A percentile compares a stretch with the other conserved stretches of the same genome.
phyloP scores from a whole-genome alignment of 1,139 yeast species.

The Debaryomyces nepalensis region DNA sequence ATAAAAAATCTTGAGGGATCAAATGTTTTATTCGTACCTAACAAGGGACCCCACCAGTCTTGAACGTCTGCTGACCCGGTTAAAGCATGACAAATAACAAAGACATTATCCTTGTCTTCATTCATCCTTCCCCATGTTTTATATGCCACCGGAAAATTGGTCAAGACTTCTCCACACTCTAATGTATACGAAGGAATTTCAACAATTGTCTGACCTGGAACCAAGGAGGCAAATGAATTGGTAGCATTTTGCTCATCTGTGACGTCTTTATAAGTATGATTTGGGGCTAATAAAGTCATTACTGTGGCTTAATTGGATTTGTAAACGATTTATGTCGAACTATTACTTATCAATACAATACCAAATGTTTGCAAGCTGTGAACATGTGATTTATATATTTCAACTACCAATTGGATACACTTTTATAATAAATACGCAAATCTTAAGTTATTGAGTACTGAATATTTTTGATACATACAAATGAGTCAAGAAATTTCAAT shows the following conservation, averaged over 20 bases:
- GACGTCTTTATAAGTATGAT: conserved; percentile 36
- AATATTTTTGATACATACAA: too few relatives aligned
- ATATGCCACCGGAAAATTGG: conserved; percentile 87
- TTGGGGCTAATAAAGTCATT: conserved; percentile 12
- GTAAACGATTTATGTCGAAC: conserved; percentile 6
- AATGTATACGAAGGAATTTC: conserved; percentile 74
- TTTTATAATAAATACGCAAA: background rate
- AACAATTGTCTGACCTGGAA: conserved; percentile 79
- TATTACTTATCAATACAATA: conserved; percentile 18
- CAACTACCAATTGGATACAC: conserved; percentile 1
- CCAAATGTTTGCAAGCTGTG: conserved; percentile 20
- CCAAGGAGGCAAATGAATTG: conserved; percentile 75
- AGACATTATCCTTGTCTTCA: conserved; percentile 66
- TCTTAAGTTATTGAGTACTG: too few relatives aligned
- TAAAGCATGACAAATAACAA: conserved; percentile 91
- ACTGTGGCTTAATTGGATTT: conserved; percentile 1
- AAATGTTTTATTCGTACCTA: conserved; percentile 86
- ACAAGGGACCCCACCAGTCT: conserved; percentile 98
- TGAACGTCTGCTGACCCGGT: conserved; percentile 95
- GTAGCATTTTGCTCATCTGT: conserved; percentile 50
- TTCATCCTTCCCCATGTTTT: conserved; percentile 93
- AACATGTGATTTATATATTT: conserved; percentile 16
- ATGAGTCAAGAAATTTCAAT: conserved; percentile 8
- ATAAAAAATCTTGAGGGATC: conserved; percentile 88
- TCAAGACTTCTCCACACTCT: conserved; percentile 81